Evolutionary conservation across 495 filamentous ascomycete species (phyloP), one percentile per base, ranked within the genome.

Genomic region (Hyaloscypha finlandica): DNA sequence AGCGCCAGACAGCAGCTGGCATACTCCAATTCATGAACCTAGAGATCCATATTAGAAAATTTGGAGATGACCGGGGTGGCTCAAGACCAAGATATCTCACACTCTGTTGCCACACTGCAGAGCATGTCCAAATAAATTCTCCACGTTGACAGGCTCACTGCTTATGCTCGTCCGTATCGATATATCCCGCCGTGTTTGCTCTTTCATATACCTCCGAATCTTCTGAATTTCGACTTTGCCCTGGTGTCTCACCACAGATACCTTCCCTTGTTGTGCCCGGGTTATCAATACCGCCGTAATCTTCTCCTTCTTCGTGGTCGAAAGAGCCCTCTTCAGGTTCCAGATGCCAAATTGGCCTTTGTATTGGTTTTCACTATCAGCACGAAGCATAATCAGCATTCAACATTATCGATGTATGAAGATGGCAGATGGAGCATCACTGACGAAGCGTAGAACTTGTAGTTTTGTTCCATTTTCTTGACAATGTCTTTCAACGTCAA

Each of bases 291-390:
- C 32, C n/a, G 51, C 29, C n/a, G 4, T 48, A 39, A 68, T 64
- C 72, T 73, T 67, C 3, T 6, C 68, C 66, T 75, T 77, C 67
- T 75, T 72, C 57, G 70, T 55, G 2, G 71, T 69, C 2, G 70
- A 48, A n/a, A 70, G 67, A 51, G 66, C 76, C 37, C 77, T 79
- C 68, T 72, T 77, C 65, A 78, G 71, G 2, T 74, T 72, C 80
- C 78, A 81, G 68, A 80, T 77, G 61, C 69, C 76, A 71, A 82
- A 76, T n/a, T 75, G 73, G 60, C 77, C 72, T 66, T 77, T 78
- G 59, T 81, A 82, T 48, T 82, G 76, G 57, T 60, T 64, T 60
- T 73, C 72, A 62, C 79, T 81, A 48, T 9, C 33, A 29, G 25
- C 31, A 64, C 14, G n/a, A 22, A 31, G 22, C 30, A 67, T 35